phyloP scores from a whole-genome alignment of 257 asterid genomes.

The Nicotiana otophora region DNA sequence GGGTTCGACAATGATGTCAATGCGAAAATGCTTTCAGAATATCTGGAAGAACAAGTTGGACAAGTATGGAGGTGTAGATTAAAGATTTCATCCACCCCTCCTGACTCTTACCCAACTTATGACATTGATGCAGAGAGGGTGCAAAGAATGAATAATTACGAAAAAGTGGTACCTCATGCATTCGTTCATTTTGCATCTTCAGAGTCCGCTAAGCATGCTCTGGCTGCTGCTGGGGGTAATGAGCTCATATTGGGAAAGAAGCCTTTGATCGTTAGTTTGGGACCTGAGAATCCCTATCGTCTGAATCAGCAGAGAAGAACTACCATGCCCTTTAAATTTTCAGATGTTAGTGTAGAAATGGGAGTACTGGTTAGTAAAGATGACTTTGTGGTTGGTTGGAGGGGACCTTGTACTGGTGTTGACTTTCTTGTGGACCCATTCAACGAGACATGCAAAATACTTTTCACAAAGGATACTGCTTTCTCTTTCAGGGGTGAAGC shows the following conservation, averaged over 20 bases:
- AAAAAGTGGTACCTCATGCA: conserved; percentile 77
- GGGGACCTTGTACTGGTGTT: conserved; percentile 45
- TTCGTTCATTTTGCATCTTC: conserved; percentile 72
- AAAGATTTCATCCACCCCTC: conserved; percentile 92
- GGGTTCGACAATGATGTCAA: conserved; percentile 51
- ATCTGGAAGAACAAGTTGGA: conserved; percentile 56
- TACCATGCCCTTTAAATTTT: conserved; percentile 42
- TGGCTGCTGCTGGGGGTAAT: conserved; percentile 51
- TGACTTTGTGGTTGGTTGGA: conserved; percentile 77
- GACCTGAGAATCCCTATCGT: conserved; percentile 61
- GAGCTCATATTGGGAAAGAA: conserved; percentile 38
- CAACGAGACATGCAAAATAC: conserved; percentile 58
- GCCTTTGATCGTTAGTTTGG: conserved; percentile 58
- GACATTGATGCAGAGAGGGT: conserved; percentile 29
- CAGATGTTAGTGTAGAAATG: conserved; percentile 48
- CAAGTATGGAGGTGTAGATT: conserved; percentile 82
- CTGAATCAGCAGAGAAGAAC: conserved; percentile 68
- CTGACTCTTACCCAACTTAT: conserved; percentile 58
- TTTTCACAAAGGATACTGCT: conserved; percentile 59
- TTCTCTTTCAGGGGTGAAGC: conserved; percentile 43
- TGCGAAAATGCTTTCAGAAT: conserved; percentile 57
- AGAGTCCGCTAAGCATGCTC: conserved; percentile 43
- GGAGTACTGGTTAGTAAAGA: conserved; percentile 53
- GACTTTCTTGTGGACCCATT: conserved; percentile 82
- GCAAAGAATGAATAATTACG: conserved; percentile 34